Evolutionary conservation across 441 rosid species (phyloP).

Genomic region (Dalechampia spathulata): DNA sequence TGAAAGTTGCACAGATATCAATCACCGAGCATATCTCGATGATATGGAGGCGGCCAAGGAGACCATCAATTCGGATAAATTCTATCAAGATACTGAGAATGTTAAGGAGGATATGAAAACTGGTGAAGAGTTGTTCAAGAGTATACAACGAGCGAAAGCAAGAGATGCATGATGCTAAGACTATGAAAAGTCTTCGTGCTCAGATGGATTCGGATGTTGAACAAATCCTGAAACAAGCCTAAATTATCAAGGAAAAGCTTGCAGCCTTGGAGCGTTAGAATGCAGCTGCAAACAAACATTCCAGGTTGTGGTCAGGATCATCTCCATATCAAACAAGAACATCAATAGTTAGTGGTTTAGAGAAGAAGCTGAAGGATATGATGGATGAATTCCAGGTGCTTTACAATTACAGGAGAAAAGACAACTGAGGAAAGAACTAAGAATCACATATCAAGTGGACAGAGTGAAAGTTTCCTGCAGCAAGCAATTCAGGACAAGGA

Average conservation of each 20-base stretch:
- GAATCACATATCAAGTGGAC: slow-evolving; percentile 71
- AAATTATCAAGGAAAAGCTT: slow-evolving; percentile 63
- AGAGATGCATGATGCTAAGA: slow-evolving; percentile 63
- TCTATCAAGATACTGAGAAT: slow-evolving; percentile 73
- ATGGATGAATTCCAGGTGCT: slow-evolving; percentile 89
- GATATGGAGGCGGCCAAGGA: slow-evolving; percentile 69
- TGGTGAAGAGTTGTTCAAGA: slow-evolving; percentile 50
- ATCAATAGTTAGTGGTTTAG: slow-evolving; percentile 69
- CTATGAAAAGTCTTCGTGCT: slow-evolving; percentile 57
- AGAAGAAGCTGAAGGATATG: slow-evolving; percentile 72
- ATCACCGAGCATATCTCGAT: slow-evolving; percentile 45
- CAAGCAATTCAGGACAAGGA: slow-evolving; percentile 96
- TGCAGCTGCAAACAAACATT: slow-evolving; percentile 45
- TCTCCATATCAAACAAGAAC: slow-evolving; percentile 78
- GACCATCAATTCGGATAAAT: slow-evolving; percentile 60
- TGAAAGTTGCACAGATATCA: slow-evolving; percentile 60
- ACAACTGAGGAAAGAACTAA: slow-evolving; percentile 69
- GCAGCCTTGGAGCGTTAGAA: slow-evolving; percentile 74
- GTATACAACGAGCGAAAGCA: slow-evolving; percentile 69
- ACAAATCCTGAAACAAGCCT: slow-evolving; percentile 59
- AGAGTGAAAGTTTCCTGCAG: slow-evolving; percentile 77
- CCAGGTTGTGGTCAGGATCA: slow-evolving; percentile 85
- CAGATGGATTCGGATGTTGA: slow-evolving; percentile 68
- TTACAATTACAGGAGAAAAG: slow-evolving; percentile 68
- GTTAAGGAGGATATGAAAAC: slow-evolving; percentile 69